phyloP scores from a whole-genome alignment of 2,329 filamentous ascomycete genomes.

The Fusarium chaquense region DNA sequence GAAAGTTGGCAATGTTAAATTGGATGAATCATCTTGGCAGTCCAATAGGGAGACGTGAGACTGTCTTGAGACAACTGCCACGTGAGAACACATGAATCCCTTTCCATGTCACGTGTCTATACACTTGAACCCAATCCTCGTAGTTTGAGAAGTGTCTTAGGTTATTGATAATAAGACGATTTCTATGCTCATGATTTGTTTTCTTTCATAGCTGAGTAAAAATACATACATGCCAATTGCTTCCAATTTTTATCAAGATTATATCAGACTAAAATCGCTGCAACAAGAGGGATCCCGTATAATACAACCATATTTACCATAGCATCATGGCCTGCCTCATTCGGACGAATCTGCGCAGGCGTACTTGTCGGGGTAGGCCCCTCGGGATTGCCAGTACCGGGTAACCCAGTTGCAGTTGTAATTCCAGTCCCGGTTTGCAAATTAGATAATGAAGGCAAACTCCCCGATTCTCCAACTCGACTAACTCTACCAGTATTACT shows the following conservation, averaged over 20 bases:
- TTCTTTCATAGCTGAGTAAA: too few relatives aligned
- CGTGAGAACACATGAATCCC: too few relatives aligned
- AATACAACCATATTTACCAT: not conserved
- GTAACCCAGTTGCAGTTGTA: fast-evolving
- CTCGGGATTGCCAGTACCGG: not conserved
- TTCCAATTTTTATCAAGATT: not conserved
- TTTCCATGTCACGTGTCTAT: too few relatives aligned
- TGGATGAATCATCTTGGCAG: not conserved
- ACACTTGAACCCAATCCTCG: too few relatives aligned
- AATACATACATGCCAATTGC: not conserved
- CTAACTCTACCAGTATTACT: not conserved
- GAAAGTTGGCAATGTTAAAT: too few relatives aligned
- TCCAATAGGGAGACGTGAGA: too few relatives aligned
- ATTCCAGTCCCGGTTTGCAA: not conserved
- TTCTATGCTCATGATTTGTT: too few relatives aligned
- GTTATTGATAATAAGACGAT: too few relatives aligned
- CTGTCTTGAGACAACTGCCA: too few relatives aligned
- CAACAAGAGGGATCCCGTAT: not conserved
- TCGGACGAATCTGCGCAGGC: not conserved
- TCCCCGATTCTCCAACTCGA: not conserved
- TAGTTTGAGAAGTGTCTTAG: too few relatives aligned
- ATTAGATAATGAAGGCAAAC: not conserved
- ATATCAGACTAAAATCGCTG: not conserved
- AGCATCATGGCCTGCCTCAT: not conserved
- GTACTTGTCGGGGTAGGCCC: not conserved